Evolutionary conservation across 1,284 basidiomycete genomes (phyloP).

Genomic region (Cerioporus squamosus): DNA sequence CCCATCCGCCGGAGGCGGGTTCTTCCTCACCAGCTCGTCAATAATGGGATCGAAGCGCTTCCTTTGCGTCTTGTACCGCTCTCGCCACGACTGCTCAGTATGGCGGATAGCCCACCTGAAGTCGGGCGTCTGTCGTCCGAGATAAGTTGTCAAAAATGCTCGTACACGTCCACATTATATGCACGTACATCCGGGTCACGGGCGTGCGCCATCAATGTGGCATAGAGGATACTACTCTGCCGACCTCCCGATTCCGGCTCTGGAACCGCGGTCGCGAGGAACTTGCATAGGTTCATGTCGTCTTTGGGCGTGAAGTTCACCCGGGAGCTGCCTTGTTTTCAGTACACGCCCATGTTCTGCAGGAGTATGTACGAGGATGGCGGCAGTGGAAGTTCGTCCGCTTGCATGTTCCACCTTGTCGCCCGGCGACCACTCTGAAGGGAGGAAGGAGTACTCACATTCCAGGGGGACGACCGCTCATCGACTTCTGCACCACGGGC

Average conservation of each 20-base stretch:
- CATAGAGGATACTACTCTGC: conserved; percentile 67
- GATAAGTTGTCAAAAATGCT: background rate
- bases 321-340: conserved; percentile 39
- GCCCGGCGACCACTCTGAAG: too few relatives aligned
- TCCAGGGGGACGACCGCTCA: conserved; percentile 17
- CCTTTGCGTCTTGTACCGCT: conserved; percentile 77
- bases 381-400: too few relatives aligned
- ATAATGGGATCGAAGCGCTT: conserved; percentile 60
- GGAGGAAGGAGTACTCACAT: background rate
- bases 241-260: conserved; percentile 69
- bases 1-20: conserved; percentile 26
- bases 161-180: too few relatives aligned
- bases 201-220: too few relatives aligned
- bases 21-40: conserved; percentile 53
- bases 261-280: conserved; percentile 73
- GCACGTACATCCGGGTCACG: too few relatives aligned
- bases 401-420: too few relatives aligned
- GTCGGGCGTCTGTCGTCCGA: background rate
- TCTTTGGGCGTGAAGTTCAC: conserved; percentile 71
- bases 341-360: conserved; percentile 28
- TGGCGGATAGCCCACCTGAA: conserved; percentile 67
- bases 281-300: conserved; percentile 65
- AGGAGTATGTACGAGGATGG: too few relatives aligned
- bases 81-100: conserved; percentile 78
- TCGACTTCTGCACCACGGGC: conserved; percentile 2